Conservation (phyloP, 2,329 filamentous ascomycete genomes). For the Claviceps citrina region DNA sequence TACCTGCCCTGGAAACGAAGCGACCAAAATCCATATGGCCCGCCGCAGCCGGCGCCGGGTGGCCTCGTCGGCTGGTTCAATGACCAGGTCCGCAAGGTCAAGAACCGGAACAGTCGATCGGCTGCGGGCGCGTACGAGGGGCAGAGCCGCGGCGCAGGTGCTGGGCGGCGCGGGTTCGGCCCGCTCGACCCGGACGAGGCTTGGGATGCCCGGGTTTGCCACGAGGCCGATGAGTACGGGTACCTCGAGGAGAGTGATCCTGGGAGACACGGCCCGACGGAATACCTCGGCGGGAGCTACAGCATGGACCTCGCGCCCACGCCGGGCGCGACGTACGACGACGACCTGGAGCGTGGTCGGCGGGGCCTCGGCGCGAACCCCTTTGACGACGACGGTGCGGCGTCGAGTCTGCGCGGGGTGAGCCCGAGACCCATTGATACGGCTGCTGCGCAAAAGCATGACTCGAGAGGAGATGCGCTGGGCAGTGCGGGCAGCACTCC, state of each 20-base stretch:
- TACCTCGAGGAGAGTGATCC: conserved; percentile 70
- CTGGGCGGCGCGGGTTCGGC: conserved; percentile 43
- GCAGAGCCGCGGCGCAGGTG: conserved; percentile 25
- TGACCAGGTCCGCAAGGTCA: conserved; percentile 47
- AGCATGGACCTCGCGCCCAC: conserved; percentile 32
- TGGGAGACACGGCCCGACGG: conserved; percentile 27
- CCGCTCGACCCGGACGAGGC: conserved; percentile 69
- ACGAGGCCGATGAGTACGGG: conserved; percentile 51
- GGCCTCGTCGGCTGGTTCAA: conserved; percentile 61
- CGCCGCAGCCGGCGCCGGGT: conserved; percentile 39
- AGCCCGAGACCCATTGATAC: conserved; percentile 60
- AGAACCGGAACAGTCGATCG: conserved; percentile 48
- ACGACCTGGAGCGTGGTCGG: conserved; percentile 15
- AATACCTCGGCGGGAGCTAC: conserved; percentile 26
- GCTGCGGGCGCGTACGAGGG: conserved; percentile 62
- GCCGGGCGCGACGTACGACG: conserved; percentile 17
- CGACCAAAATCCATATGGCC: conserved; percentile 30
- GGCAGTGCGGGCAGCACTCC: conserved; percentile 35
- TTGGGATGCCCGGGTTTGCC: conserved; percentile 68
- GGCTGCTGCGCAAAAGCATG: conserved; percentile 15
- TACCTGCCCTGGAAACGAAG: conserved; percentile 55
- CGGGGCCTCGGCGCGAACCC: conserved; percentile 42
- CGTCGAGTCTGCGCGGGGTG: conserved; percentile 51
- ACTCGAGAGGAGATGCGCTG: conserved; percentile 17
- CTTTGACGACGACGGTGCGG: conserved; percentile 54